Evolutionary conservation across 1,139 yeast genomes (phyloP).

Genomic region (Lodderomyces beijingensis): DNA sequence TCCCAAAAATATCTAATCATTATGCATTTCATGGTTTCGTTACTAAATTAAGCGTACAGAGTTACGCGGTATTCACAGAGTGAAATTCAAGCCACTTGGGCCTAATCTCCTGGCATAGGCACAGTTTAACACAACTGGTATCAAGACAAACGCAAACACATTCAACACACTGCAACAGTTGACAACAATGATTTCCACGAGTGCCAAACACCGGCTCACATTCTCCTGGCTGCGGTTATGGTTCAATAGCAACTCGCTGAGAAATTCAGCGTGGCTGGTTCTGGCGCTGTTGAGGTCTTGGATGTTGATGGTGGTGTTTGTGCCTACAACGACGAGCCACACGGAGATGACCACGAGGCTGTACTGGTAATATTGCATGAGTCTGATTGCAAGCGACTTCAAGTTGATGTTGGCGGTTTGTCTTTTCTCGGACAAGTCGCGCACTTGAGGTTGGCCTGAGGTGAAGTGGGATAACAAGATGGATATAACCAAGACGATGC

Average conservation of each 20-base stretch:
- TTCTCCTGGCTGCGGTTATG: constrained; percentile 4
- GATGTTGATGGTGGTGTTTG: constrained; percentile 22
- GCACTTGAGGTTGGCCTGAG: constrained; percentile 3
- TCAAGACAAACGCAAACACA: constrained; percentile 21
- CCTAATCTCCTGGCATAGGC: neutral
- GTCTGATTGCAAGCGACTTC: constrained; percentile 13
- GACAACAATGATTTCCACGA: constrained; percentile 8
- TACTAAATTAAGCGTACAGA: too few species aligned
- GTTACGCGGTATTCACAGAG: too few species aligned
- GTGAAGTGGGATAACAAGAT: constrained; percentile 4
- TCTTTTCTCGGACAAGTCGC: too few species aligned
- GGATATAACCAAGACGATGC: neutral
- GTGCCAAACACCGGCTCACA: constrained; percentile 4
- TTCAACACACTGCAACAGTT: constrained; percentile 22
- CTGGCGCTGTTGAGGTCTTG: constrained; percentile 6
- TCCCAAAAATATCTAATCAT: too few species aligned
- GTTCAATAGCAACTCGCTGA: neutral
- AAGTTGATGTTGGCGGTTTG: neutral
- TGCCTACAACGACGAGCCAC: constrained; percentile 16
- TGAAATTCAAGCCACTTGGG: too few species aligned
- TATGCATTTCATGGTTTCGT: too few species aligned
- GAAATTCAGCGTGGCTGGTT: neutral
- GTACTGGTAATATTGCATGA: constrained; percentile 23
- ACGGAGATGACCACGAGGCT: constrained; percentile 15
- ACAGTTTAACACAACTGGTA: constrained; percentile 15